Evolutionary conservation across 345 rosid species (phyloP), one percentile per base, ranked within the genome.

Genomic region (Murraya paniculata): DNA sequence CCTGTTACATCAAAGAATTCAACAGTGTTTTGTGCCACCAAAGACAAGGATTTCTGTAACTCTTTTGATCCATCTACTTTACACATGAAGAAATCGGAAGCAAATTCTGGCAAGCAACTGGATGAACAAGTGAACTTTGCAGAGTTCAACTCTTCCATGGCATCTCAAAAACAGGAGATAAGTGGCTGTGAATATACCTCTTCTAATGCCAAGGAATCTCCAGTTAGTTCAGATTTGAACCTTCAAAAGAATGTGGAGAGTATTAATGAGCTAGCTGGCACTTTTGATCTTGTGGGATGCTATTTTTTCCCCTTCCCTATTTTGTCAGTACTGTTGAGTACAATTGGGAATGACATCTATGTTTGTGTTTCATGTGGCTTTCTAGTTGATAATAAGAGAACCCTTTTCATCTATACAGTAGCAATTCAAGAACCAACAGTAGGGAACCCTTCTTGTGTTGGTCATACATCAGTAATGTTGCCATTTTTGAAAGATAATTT

Each of bases 391-490:
- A 83, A 71, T 73, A 75, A 72, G 38, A 83, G 86, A 80, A 91
- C 86, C 77, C 74, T 95, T 53, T 89, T 91, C 78, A 60, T 91
- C 78, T 94, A 95, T 84, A 92, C 86, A 83, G 36, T 94, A 64
- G 80, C 83, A 75, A 74, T 80, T 79, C 83, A 88, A 78, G 88
- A 82, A 72, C 84, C 85, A 77, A 81, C 71, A 71, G 79, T 64
- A 79, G 99, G 97, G 79, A 76, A 85, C 79, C 99, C 99, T 77
- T 88, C 86, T 53, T 84, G 87, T 79, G 78, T 92, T 80, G 98
- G 98, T 79, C 83, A 90, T 80, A 87, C 97, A 31, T 74, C 85
- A 60, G 81, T 84, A 64, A 77, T 64, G 35, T 78, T 90, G 62
- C 94, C 97, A 57, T 78, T 72, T 85, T 68, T 82, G 67, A 82